Percentiles rank a stretch among this genome's conserved stretches.
Conservation (phyloP, 371 early-diverging fungal species). For the Lichtheimia corymbifera region DNA sequence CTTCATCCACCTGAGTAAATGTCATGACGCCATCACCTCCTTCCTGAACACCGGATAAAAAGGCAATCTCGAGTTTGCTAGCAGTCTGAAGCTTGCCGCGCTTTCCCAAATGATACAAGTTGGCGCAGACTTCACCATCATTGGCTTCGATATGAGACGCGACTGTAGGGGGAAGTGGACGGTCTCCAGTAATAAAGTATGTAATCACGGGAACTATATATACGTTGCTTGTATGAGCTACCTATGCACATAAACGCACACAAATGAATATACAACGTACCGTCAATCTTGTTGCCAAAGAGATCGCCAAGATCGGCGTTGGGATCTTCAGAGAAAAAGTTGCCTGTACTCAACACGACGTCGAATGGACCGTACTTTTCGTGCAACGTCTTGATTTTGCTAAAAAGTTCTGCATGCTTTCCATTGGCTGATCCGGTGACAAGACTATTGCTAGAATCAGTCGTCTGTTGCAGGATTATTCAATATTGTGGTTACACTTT, state of each 20-base stretch:
- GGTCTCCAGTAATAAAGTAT: slow-evolving; percentile 72
- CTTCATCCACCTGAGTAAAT: slow-evolving; percentile 17
- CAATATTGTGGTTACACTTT: too few species aligned
- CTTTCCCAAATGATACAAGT: slow-evolving; percentile 73
- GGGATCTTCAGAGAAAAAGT: slow-evolving; percentile 67
- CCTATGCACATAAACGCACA: background rate
- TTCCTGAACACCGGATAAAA: slow-evolving; percentile 59
- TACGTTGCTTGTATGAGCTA: background rate
- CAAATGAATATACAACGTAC: slow-evolving; percentile 29
- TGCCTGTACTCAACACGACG: slow-evolving; percentile 75
- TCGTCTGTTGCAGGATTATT: background rate
- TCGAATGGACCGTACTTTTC: slow-evolving; percentile 87
- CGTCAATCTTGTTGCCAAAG: slow-evolving; percentile 55
- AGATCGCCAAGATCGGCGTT: slow-evolving; percentile 54
- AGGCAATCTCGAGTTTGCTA: slow-evolving; percentile 75
- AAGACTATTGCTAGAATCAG: slow-evolving; percentile 34
- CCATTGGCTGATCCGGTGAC: slow-evolving; percentile 75
- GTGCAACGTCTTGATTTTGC: slow-evolving; percentile 73
- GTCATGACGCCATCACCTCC: background rate
- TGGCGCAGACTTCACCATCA: slow-evolving; percentile 77
- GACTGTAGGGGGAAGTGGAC: slow-evolving; percentile 59
- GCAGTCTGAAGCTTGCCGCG: slow-evolving; percentile 71
- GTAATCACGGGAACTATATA: slow-evolving; percentile 74
- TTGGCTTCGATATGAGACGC: slow-evolving; percentile 52
- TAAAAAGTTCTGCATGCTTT: slow-evolving; percentile 59